Base-by-base conservation (phyloP, 108 stramenopile species). In the Stephanodiscus minutulus region DNA sequence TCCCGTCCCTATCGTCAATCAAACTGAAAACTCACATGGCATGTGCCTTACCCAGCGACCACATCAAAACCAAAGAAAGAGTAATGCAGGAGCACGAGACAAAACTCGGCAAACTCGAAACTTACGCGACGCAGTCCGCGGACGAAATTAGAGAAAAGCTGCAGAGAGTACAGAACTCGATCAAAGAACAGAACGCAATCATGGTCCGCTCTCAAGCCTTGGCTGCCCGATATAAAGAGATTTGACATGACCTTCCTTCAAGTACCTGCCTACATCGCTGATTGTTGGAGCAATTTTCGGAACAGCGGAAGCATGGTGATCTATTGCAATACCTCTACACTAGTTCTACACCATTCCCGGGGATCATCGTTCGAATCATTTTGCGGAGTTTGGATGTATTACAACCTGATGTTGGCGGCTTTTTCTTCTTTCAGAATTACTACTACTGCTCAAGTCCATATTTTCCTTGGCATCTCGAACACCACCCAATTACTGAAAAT, bases 81-180 rank as follows among this genome's bases (percentile, higher is more conserved):
- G 22, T 25, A 12, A 44, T 25, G n/a, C n/a, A 13, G 0, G 62
- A 41, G 39, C 62, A 63, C 62, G 62, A 63, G 25, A 6, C 2
- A 7, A 41, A 44, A 41, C 43, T 63, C 43, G 41, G 39, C 21
- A 39, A 37, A 2, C 39, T 62, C 21, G 37, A 62, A 37, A 62
- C 20, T 9, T 8, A 62, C 6, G 35, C 61, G 5, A 12, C 43
- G 18, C 24, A 63, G 22, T 25, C 20, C 21, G 5, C 25, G 11
- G 21, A 63, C 9, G 62, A 63, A 22, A 6, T 44, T 24, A 43
- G 44, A 24, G 43, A 41, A 25, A 63, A 63, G 39, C 21, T 41
- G 24, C 41, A 41, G 20, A 63, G 20, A 25, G 39, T 46, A 7
- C 39, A 46, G 3, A 41, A 41, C 25, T 25, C 12, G 35, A 41